Evolutionary conservation across 352 stramenopile genomes (phyloP), one percentile per base, ranked within the genome.

Genomic region (Bremia lactucae): DNA sequence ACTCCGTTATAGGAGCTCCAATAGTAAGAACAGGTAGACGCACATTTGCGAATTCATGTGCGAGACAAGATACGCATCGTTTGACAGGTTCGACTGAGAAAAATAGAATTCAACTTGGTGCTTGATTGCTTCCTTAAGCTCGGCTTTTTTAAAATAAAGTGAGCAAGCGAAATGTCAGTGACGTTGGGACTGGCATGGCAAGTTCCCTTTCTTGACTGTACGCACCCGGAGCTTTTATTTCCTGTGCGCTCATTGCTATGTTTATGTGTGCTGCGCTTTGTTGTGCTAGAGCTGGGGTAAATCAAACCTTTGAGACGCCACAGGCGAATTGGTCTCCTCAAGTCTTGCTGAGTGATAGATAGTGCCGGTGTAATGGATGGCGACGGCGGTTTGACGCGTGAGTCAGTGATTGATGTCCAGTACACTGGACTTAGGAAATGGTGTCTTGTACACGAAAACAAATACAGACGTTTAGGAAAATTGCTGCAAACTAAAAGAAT

Each of bases 41-140:
- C 59, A 90, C 81, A 91, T 89, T 57, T 90, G 79, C 49, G 78
- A 85, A 62, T 92, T 85, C 81, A 94, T 94, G 42, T 94, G 77
- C 42, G 78, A 88, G 15, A 94, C 79, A 31, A 94, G 68, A 61
- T 83, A 94, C 37, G 76, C 71, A 44, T 94, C 81, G 41, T 83
- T 94, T 37, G 73, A 64, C 15, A 95, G 49, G 45, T 95, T 96
- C 45, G 63, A 59, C 33, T 72, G 78, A 24, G 83, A 95, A 48
- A 96, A 95, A 65, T 95, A 96, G 62, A 94, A 95, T 58, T 95
- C 86, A 31, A 95, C 74, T 53, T 95, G 83, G 52, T 62, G 62
- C 55, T 88, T 84, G 49, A 94, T 76, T 14, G 78, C 76, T 20
- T 83, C 52, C 53, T 86, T 85, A 25, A 94, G 61, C 42, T 83